Base-by-base conservation (phyloP, 352 stramenopile genomes). In the Phytophthora megakarya region DNA sequence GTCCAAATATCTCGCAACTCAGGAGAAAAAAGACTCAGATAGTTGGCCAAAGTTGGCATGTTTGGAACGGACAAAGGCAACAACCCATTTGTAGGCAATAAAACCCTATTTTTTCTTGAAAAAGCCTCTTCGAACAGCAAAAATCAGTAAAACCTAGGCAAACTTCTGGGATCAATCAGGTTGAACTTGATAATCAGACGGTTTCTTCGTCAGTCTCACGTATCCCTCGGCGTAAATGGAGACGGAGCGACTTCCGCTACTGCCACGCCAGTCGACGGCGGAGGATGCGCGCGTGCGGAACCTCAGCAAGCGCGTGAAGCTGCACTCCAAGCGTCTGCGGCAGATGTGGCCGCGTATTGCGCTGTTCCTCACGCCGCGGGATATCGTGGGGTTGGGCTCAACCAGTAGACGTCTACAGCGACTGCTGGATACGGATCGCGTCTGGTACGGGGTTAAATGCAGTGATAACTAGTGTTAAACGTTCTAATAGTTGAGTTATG, bases 261-360 rank as follows among this genome's bases (percentile, higher is more conserved):
- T 72, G 35, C 49, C 58, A 30, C 65, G 56, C 40, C 48, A 73
- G 44, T 75, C 67, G 19, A 76, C 65, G 54, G 57, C 73, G 32
- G 71, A 71, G 44, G 63, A 84, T 52, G 75, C 73, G 50, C 69
- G 63, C 25, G 40, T 43, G 44, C 76, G 76, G 16, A 88, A 88
- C 53, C 59, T 65, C 12, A 33, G 49, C 46, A 86, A 84, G 67
- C 78, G 78, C 52, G 66, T 88, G 33, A 85, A 86, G 65, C 40
- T 88, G 23, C 57, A 80, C 25, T 88, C 78, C 23, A 88, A 88
- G 70, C 72, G 78, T 18, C 49, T 88, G 61, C 76, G 78, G 45
- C 63, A 73, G 46, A 32, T 79, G 30, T 88, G 76, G 78, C 58
- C 64, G 13, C 49, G 43, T 10, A 75, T 88, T 35, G 70, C 72